These are phyloP conservation scores for Cryphonectria naterciae DNA, from an alignment of 2,329 filamentous ascomycete species.

Conservation along the genomic window DNA sequence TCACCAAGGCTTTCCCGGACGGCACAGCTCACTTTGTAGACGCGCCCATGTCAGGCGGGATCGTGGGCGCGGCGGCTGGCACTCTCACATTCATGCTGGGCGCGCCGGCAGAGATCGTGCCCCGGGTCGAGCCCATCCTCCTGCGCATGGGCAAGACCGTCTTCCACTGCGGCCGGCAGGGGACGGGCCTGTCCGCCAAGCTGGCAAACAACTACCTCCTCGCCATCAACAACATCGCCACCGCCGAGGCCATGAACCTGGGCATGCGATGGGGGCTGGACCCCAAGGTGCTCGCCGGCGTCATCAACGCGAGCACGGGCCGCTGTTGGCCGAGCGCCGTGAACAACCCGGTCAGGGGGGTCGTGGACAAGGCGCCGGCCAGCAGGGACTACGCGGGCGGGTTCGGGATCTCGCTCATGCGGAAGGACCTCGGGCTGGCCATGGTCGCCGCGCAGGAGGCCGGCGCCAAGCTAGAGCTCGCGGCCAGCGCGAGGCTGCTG, in stretches of 20 bases:
- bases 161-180: slow-evolving; percentile 83
- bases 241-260: slow-evolving; percentile 68
- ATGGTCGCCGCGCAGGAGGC: slow-evolving; percentile 72
- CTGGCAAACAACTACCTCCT: slow-evolving; percentile 97
- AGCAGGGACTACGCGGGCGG: slow-evolving; percentile 76
- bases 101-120: slow-evolving; percentile 61
- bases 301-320: slow-evolving; percentile 95
- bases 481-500: slow-evolving; percentile 63
- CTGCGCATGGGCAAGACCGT: slow-evolving; percentile 84
- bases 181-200: slow-evolving; percentile 86
- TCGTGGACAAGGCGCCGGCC: slow-evolving; percentile 76
- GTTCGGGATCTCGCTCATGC: slow-evolving; percentile 78
- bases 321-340: slow-evolving; percentile 93
- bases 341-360: slow-evolving; percentile 92
- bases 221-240: slow-evolving; percentile 85
- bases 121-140: slow-evolving; percentile 70
- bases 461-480: slow-evolving; percentile 68
- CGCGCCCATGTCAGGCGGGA: slow-evolving; percentile 95
- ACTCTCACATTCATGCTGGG: slow-evolving; percentile 97
- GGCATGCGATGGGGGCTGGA: slow-evolving; percentile 66
- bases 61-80: slow-evolving; percentile 85
- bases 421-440: slow-evolving; percentile 76
- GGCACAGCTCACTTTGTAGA: slow-evolving; percentile 82
- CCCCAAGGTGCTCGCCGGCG: slow-evolving; percentile 69
- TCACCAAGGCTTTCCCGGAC: slow-evolving; percentile 57